Base-by-base conservation (phyloP, 1,284 basidiomycete genomes). In the Moesziomyces sp. region DNA sequence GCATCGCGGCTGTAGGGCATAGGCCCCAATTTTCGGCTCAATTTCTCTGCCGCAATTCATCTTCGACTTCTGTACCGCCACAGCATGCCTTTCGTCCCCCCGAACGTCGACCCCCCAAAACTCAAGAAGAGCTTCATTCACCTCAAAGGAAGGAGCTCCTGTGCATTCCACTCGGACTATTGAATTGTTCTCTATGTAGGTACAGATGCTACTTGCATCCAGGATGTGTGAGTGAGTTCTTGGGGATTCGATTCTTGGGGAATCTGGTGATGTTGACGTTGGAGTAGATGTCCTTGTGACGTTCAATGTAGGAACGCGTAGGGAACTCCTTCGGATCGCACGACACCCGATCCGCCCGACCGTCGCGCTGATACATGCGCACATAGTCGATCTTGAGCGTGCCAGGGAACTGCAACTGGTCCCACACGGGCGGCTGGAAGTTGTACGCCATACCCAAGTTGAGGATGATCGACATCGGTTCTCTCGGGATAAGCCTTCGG, bases 221-320 rank as follows among this genome's bases (percentile, higher is more conserved):
- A 55, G 52, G 52, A 40, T 56, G 61, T 0, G 61, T 64, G 42
- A 64, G 35, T 1, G 45, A 4, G 49, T 78, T 79, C 46, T 64
- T 70, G 2, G 80, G 78, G 53, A 77, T 74, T 2, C 47, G 21
- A 23, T 67, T 68, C 56, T 76, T 72, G n/a, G 66, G 62, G 62
- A 65, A 83, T 5, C 59, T 48, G 3, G 76, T 76, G 28, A 81
- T 53, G 61, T 82, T 82, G 42, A 57, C 71, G 69, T 83, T 81
- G 34, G 58, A 58, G 57, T 82, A 83, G 14, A 82, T 45, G 24
- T 79, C 78, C 10, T 51, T 24, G 53, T 81, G 66, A 1, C 58
- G 50, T 11, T 77, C 58, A 46, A 83, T 83, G 49, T 83, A 83
- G 26, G 79, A 46, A 2, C 54, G 38, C 1, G 79, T 81, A 3